These are phyloP conservation scores for Penicillium sp. DNA, from an alignment of 2,329 filamentous ascomycete species.

Conservation along the genomic window DNA sequence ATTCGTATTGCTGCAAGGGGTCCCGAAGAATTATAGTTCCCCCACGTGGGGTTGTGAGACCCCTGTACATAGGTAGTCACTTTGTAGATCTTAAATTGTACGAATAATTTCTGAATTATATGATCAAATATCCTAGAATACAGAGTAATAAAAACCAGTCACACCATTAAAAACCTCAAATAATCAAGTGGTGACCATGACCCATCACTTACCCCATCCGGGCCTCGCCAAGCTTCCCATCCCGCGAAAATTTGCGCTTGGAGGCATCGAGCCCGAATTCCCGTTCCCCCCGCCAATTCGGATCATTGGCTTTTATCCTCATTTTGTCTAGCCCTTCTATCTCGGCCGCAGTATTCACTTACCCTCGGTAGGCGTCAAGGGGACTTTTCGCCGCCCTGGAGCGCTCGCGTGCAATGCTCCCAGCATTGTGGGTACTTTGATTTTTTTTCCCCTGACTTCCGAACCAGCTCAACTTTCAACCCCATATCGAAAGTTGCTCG, in stretches of 20 bases:
- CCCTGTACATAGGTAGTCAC: not conserved
- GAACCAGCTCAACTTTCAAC: slow-evolving; percentile 10
- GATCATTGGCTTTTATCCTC: slow-evolving; percentile 7
- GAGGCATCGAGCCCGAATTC: slow-evolving; percentile 10
- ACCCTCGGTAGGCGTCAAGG: slow-evolving; percentile 2
- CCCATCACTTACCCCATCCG: slow-evolving; percentile 12
- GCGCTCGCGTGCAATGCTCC: slow-evolving; percentile 21
- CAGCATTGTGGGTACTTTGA: slow-evolving; percentile 21
- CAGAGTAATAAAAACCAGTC: not conserved
- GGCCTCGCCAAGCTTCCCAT: slow-evolving; percentile 20
- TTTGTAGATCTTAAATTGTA: not conserved
- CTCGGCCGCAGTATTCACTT: not conserved
- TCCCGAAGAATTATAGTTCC: not conserved
- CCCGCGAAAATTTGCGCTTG: slow-evolving; percentile 23
- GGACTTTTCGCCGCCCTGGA: slow-evolving; percentile 13
- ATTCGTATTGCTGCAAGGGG: not conserved
- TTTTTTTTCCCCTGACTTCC: slow-evolving; percentile 25
- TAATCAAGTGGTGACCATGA: not conserved
- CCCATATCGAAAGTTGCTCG: not conserved
- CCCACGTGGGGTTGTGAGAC: not conserved
- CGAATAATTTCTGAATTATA: too few relatives aligned
- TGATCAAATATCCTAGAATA: not conserved
- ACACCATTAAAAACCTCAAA: not conserved
- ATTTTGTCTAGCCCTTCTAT: slow-evolving; percentile 12
- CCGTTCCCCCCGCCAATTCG: slow-evolving; percentile 20